Evolutionary conservation across 2,329 filamentous ascomycete genomes (phyloP), one percentile per base, ranked within the genome.

Genomic region (Epicoccum nigrum): DNA sequence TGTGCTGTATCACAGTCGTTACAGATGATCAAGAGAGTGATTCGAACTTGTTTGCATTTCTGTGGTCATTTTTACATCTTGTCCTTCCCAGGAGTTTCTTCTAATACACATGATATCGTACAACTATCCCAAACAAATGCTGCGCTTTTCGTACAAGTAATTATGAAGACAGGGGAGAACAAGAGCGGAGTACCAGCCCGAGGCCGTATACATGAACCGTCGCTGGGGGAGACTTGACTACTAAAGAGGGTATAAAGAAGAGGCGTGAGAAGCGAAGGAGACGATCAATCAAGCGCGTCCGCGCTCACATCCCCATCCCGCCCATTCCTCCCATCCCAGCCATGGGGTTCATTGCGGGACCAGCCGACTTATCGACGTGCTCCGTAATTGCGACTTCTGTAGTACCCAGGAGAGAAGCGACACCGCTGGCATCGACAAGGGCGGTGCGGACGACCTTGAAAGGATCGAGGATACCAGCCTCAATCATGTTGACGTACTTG

Each of bases 371-470:
- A n/a, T n/a, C n/a, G n/a, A n/a, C n/a, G n/a, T n/a, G n/a, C n/a
- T n/a, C n/a, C n/a, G n/a, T n/a, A 60, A 99, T 96, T 63, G 94
- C 92, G 51, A 97, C 94, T 81, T 99, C 94, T 55, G 94, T 99
- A 62, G 94, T 99, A 74, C 94, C 94, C 56, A 99, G 89, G 55
- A 99, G 86, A 45, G 93, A 97, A 45, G 94, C 94, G 68, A 99
- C 94, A 79, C 94, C 94, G 72, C 88, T 93, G 66, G 94, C 94
- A 69, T 99, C 94, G 70, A 92, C 85, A 53, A 99, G 87, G 71
- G 91, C 93, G 59, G 94, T 99, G 70, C 94, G 92, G 72, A 99
- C 94, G 66, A 99, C 94, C 89, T 99, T 99, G 84, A 99, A 89
- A 61, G 94, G 94, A 76, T 99, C 94, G 54, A 99, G 89, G 76